A percentile compares a stretch with the other conserved stretches of the same genome.
phyloP scores from a whole-genome alignment of 371 early-diverging fungal species.

The Saksenaea vasiformis region DNA sequence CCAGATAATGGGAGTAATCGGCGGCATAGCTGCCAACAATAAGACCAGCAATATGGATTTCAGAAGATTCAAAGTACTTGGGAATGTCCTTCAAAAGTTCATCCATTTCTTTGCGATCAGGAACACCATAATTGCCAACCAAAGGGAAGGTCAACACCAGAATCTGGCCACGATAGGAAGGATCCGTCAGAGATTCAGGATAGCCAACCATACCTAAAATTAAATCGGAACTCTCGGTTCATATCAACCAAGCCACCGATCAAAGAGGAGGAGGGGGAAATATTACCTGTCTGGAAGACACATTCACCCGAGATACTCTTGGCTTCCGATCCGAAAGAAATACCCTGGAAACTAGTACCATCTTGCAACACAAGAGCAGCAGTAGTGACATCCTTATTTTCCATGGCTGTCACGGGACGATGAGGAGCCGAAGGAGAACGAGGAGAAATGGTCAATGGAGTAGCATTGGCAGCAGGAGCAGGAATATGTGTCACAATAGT shows the following conservation, averaged over 20 bases:
- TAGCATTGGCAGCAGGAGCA: conserved; percentile 53
- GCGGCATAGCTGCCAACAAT: conserved; percentile 86
- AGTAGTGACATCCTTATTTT: conserved; percentile 52
- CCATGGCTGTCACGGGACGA: conserved; percentile 59
- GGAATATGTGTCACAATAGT: conserved; percentile 31
- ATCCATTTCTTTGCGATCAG: conserved; percentile 71
- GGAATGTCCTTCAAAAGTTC: conserved; percentile 79
- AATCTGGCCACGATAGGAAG: conserved; percentile 95
- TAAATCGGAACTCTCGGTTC: conserved; percentile 32
- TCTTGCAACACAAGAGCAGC: conserved; percentile 83
- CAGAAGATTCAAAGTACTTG: conserved; percentile 83
- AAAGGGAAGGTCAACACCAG: conserved; percentile 90
- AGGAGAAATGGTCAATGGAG: conserved; percentile 37
- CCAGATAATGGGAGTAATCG: conserved; percentile 92
- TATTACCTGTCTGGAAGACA: conserved; percentile 95
- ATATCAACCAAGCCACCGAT: conserved; percentile 4
- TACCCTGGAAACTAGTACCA: conserved; percentile 85
- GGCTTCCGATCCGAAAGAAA: conserved; percentile 92
- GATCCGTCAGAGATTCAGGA: conserved; percentile 96
- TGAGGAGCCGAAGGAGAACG: conserved; percentile 50
- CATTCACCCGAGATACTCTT: conserved; percentile 92
- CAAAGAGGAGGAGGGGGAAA: not conserved
- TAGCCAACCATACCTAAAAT: conserved; percentile 67
- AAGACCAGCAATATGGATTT: conserved; percentile 85
- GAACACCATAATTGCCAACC: conserved; percentile 93